These are phyloP conservation scores for Pyracantha coccinea DNA, from an alignment of 331 rosid genomes.

Conservation along the genomic window DNA sequence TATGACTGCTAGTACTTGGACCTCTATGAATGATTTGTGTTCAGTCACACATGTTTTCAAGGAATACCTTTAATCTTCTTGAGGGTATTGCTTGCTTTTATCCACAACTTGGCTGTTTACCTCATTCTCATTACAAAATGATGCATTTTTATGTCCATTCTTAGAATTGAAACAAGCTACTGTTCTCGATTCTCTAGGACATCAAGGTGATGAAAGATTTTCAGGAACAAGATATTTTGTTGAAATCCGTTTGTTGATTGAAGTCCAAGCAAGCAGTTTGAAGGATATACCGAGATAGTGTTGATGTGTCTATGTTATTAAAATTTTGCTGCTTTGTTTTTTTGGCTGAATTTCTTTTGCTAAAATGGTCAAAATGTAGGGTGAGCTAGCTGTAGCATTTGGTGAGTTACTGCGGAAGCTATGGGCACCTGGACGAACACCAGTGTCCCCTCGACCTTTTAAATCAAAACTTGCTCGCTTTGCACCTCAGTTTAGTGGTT, in stretches of 20 bases:
- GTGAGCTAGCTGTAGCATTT: conserved; percentile 93
- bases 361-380: conserved; percentile 40
- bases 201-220: too few relatives aligned
- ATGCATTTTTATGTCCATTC: too few relatives aligned
- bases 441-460: conserved; percentile 93
- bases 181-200: too few relatives aligned
- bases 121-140: too few relatives aligned
- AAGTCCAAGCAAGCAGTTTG: background rate
- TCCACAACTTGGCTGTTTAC: too few relatives aligned
- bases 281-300: background rate
- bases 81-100: background rate
- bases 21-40: background rate
- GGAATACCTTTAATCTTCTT: background rate
- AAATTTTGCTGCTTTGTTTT: background rate
- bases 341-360: background rate
- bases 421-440: conserved; percentile 96
- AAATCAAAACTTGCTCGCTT: conserved; percentile 94
- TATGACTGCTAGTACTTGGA: background rate
- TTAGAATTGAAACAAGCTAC: too few relatives aligned
- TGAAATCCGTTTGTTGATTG: background rate
- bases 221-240: background rate
- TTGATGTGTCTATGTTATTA: background rate
- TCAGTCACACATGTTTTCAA: background rate
- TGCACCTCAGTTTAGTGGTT: conserved; percentile 99
- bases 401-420: conserved; percentile 93